A percentile compares a stretch with the other conserved stretches of the same genome.
Conservation (phyloP, 345 rosid genomes). For the Syzygium aromaticum region DNA sequence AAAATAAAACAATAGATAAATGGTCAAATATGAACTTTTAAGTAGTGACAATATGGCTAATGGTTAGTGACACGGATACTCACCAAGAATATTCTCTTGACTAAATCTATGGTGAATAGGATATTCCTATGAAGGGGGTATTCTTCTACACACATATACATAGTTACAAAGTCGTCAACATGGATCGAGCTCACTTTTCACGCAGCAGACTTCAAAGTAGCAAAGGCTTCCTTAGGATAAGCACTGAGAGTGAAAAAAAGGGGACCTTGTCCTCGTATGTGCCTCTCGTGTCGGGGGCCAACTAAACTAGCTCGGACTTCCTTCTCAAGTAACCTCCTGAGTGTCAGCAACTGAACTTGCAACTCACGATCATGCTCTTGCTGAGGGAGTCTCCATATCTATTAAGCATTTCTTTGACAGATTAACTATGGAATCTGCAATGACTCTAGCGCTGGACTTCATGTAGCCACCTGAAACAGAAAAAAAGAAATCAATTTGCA, state of each 20-base stretch:
- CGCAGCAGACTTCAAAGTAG: neutral
- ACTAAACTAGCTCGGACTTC: neutral
- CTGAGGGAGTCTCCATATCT: constrained; percentile 8
- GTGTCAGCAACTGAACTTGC: neutral
- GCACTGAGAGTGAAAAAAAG: neutral
- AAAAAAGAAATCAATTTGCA: neutral
- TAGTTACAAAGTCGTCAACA: neutral
- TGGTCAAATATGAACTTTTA: neutral
- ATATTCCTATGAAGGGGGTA: neutral
- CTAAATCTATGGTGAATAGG: neutral
- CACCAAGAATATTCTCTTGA: neutral
- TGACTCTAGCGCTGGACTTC: constrained; percentile 87
- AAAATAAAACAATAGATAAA: neutral
- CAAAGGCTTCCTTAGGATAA: neutral
- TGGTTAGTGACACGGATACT: neutral
- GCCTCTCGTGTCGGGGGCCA: neutral
- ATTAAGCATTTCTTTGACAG: constrained; percentile 59
- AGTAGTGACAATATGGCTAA: neutral
- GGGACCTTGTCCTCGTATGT: neutral
- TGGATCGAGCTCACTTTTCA: neutral
- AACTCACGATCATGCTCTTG: constrained; percentile 6
- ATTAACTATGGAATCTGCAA: constrained; percentile 71
- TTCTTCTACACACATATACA: neutral
- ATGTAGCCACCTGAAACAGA: constrained; percentile 78
- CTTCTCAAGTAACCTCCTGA: neutral